These are phyloP conservation scores for Haplosporangium sp. DNA, from an alignment of 371 early-diverging fungal species.

Conservation along the genomic window DNA sequence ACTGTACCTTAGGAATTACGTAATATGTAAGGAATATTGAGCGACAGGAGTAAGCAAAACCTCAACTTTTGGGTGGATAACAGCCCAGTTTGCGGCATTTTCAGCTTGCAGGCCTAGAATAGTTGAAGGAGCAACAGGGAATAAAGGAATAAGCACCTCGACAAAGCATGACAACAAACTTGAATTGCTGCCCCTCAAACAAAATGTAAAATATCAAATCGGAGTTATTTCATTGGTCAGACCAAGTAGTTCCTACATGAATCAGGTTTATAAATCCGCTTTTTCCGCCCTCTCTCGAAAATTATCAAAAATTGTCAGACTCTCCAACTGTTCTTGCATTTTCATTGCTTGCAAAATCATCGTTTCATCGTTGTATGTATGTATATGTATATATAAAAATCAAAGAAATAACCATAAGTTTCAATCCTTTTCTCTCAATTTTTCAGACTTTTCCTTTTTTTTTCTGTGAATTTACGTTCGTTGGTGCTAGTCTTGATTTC, in stretches of 20 bases:
- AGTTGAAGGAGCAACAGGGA: background rate
- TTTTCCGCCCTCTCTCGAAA: slow-evolving; percentile 14
- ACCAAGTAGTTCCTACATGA: background rate
- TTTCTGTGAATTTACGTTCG: background rate
- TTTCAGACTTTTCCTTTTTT: background rate
- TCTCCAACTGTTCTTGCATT: background rate
- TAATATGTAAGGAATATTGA: no score
- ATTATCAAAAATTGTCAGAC: no score
- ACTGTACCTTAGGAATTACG: no score
- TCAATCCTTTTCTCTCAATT: no score
- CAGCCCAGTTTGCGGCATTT: background rate
- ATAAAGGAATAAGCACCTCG: background rate
- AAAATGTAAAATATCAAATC: no score
- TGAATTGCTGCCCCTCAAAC: slow-evolving; percentile 11
- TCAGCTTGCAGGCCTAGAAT: background rate
- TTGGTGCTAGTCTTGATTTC: background rate
- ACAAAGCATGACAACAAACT: slow-evolving; percentile 22
- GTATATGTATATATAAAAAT: no score
- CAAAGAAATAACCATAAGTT: no score
- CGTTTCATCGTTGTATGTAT: background rate
- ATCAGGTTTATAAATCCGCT: background rate
- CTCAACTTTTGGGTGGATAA: no score
- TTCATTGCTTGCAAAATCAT: background rate
- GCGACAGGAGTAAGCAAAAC: no score
- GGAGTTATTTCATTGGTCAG: background rate